A percentile compares a stretch with the other conserved stretches of the same genome.
Evolutionary conservation across 2,329 filamentous ascomycete species (phyloP).

Genomic region (Colletotrichum tamarilloi): DNA sequence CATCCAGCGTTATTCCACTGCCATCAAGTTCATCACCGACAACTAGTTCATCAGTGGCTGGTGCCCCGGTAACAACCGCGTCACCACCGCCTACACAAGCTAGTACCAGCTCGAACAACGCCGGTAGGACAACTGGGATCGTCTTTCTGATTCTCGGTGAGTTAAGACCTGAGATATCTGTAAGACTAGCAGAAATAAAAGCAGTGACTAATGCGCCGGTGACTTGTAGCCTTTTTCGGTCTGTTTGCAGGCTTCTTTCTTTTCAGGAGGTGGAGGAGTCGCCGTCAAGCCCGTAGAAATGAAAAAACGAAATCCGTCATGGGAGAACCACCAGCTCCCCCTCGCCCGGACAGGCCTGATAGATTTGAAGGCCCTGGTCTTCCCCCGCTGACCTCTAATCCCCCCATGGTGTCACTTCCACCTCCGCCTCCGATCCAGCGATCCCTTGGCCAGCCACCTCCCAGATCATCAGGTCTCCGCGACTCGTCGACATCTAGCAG

Average conservation of each 20-base stretch:
- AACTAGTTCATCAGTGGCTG: not conserved
- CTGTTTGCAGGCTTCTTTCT: conserved; percentile 9
- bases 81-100: conserved; percentile 3
- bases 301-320: not conserved
- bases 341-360: not conserved
- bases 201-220: not conserved
- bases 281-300: not conserved
- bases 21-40: not conserved
- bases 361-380: not conserved
- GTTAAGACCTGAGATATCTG: not conserved
- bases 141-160: conserved; percentile 7
- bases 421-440: not conserved
- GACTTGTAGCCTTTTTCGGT: conserved; percentile 1
- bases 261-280: not conserved
- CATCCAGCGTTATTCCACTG: not conserved
- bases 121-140: conserved; percentile 3
- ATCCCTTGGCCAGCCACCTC: not conserved
- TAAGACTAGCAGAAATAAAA: too few relatives aligned
- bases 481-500: not conserved
- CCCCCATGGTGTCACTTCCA: conserved; percentile 11
- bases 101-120: not conserved
- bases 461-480: not conserved
- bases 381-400: conserved; percentile 12
- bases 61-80: not conserved
- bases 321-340: not conserved